Percentiles rank a stretch among this genome's conserved stretches.
Evolutionary conservation across 768 basidiomycete species (phyloP).

Genomic region (Tylopilus felleus): DNA sequence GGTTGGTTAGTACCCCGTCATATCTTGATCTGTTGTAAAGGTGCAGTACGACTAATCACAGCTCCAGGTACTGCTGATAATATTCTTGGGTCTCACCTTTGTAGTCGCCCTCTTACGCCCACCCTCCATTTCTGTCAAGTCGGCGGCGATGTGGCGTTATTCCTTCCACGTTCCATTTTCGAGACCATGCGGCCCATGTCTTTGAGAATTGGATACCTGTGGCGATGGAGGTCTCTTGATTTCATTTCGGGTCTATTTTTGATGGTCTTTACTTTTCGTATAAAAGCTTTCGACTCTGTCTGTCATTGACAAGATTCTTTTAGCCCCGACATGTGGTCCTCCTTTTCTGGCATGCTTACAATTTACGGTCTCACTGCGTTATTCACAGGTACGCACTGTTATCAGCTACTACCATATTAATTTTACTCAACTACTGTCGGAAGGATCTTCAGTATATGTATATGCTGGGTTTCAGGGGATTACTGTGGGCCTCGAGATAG

Average conservation of each 20-base stretch:
- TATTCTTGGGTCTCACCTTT: no score
- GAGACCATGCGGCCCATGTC: no score
- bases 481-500: conserved; percentile 9
- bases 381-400: conserved; percentile 10
- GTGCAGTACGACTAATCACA: no score
- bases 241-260: background rate
- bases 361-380: background rate
- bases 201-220: background rate
- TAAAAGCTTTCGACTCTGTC: background rate
- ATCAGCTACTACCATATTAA: background rate
- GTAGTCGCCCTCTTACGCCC: no score
- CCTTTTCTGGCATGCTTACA: background rate
- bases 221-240: background rate
- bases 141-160: no score
- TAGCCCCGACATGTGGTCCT: background rate
- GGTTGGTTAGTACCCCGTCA: no score
- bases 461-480: conserved; percentile 12
- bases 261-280: background rate
- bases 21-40: no score
- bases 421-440: background rate
- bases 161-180: no score
- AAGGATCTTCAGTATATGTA: conserved; percentile 19
- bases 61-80: no score
- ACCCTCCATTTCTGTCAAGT: no score
- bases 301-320: no score